These are phyloP conservation scores for Malus sylvestris DNA, from an alignment of 306 rosid species.

Conservation along the genomic window DNA sequence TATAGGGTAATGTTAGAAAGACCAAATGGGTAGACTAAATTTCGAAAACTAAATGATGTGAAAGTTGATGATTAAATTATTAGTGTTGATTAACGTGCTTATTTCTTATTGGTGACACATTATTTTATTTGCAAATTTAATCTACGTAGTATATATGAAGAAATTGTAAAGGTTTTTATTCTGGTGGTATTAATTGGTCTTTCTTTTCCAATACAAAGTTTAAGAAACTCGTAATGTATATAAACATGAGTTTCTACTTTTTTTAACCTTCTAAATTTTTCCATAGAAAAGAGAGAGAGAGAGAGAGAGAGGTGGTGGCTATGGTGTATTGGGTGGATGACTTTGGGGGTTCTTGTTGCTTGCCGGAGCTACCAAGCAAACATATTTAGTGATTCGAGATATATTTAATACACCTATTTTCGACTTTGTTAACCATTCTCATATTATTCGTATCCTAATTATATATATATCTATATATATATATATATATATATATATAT, in stretches of 20 bases:
- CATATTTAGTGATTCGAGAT: slow-evolving; percentile 43
- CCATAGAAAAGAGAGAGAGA: slow-evolving; percentile 12
- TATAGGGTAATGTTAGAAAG: not conserved
- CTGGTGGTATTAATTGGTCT: not conserved
- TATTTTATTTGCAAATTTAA: no score
- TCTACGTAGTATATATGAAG: not conserved
- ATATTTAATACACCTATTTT: slow-evolving; percentile 28
- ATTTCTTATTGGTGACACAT: no score
- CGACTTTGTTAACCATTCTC: slow-evolving; percentile 40
- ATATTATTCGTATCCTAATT: not conserved
- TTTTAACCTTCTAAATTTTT: not conserved
- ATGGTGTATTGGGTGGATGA: slow-evolving; percentile 30
- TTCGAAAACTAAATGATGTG: no score
- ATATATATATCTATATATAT: not conserved
- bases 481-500: no score
- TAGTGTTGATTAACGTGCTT: no score
- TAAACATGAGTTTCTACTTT: not conserved
- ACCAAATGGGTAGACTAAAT: no score
- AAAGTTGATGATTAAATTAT: no score
- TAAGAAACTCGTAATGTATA: slow-evolving; percentile 23
- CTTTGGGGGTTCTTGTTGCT: slow-evolving; percentile 42
- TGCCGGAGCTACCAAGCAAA: slow-evolving; percentile 66
- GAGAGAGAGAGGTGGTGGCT: slow-evolving; percentile 30
- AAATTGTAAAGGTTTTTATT: not conserved
- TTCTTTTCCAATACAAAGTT: slow-evolving; percentile 9